phyloP scores from a whole-genome alignment of 495 filamentous ascomycete species.

The Chaetomium cochliodes region DNA sequence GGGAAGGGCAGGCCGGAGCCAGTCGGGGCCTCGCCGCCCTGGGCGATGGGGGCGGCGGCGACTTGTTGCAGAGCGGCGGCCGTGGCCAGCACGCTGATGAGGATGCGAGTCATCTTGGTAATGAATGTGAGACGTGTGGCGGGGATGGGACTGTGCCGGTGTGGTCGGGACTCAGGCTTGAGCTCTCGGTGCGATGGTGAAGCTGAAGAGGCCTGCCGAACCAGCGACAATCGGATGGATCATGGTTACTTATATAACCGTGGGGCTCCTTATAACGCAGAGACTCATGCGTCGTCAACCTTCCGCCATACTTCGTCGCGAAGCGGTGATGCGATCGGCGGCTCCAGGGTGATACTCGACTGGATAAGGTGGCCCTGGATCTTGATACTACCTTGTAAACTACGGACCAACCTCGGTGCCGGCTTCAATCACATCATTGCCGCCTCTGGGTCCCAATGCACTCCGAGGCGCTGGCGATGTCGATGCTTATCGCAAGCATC shows the following conservation, averaged over 20 bases:
- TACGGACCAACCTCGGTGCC: background rate
- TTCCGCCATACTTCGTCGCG: background rate
- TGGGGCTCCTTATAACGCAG: background rate
- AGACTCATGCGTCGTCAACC: background rate
- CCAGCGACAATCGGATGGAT: background rate
- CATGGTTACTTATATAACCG: background rate
- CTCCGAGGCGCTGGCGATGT: background rate
- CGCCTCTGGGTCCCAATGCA: too few species aligned
- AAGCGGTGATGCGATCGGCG: background rate
- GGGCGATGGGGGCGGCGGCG: slow-evolving; percentile 20
- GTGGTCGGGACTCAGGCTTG: background rate
- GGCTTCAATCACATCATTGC: background rate
- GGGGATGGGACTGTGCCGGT: background rate
- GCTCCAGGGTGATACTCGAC: background rate
- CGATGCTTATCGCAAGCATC: background rate
- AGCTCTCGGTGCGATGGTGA: background rate
- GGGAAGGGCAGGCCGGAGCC: background rate
- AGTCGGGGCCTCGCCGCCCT: slow-evolving; percentile 6
- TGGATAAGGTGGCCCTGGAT: background rate
- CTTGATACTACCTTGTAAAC: slow-evolving; percentile 1
- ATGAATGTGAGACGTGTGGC: background rate
- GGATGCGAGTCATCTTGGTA: slow-evolving; percentile 27
- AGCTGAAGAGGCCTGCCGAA: background rate
- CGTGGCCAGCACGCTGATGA: slow-evolving; percentile 24
- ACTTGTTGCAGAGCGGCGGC: slow-evolving; percentile 25